A percentile compares a stretch with the other conserved stretches of the same genome.
phyloP scores from a whole-genome alignment of 2,329 filamentous ascomycete genomes.

The Neoascochyta sp. region DNA sequence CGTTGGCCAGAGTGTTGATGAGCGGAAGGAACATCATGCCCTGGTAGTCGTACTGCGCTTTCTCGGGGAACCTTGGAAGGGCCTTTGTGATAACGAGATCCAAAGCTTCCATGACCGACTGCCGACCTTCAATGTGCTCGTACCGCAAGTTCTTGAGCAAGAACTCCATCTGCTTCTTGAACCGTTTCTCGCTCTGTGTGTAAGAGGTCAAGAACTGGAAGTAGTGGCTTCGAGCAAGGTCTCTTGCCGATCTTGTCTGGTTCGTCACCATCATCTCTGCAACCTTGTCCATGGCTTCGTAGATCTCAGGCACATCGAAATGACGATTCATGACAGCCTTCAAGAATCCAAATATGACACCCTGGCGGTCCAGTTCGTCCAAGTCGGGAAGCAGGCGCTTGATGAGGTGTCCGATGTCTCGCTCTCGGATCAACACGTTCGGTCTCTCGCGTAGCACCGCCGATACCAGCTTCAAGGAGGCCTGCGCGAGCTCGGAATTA shows the following conservation, averaged over 20 bases:
- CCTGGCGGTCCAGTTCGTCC: slow-evolving; percentile 86
- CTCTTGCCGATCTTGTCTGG: slow-evolving; percentile 80
- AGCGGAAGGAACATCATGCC: slow-evolving; percentile 81
- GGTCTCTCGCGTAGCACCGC: slow-evolving; percentile 78
- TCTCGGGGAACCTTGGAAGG: slow-evolving; percentile 54
- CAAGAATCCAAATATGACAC: slow-evolving; percentile 91
- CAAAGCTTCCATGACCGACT: slow-evolving; percentile 90
- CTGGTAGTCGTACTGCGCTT: slow-evolving; percentile 74
- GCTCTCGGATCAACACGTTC: slow-evolving; percentile 72
- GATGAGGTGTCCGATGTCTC: slow-evolving; percentile 76
- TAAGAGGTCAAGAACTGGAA: slow-evolving; percentile 94
- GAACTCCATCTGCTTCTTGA: slow-evolving; percentile 85
- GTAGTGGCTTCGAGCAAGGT: slow-evolving; percentile 83
- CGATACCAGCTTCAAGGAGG: slow-evolving; percentile 82
- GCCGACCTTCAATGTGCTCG: slow-evolving; percentile 77
- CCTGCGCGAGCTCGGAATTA: slow-evolving; percentile 78
- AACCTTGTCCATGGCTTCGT: slow-evolving; percentile 79
- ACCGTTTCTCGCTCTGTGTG: slow-evolving; percentile 83
- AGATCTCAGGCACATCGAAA: slow-evolving; percentile 80
- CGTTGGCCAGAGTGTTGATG: slow-evolving; percentile 80
- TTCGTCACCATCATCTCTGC: slow-evolving; percentile 95
- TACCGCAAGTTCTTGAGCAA: slow-evolving; percentile 89
- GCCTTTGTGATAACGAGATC: slow-evolving; percentile 80
- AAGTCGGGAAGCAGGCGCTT: slow-evolving; percentile 81
- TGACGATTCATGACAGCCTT: slow-evolving; percentile 81